These are phyloP conservation scores for Trichophyton equinum DNA, from an alignment of 2,329 filamentous ascomycete genomes.

Conservation along the genomic window DNA sequence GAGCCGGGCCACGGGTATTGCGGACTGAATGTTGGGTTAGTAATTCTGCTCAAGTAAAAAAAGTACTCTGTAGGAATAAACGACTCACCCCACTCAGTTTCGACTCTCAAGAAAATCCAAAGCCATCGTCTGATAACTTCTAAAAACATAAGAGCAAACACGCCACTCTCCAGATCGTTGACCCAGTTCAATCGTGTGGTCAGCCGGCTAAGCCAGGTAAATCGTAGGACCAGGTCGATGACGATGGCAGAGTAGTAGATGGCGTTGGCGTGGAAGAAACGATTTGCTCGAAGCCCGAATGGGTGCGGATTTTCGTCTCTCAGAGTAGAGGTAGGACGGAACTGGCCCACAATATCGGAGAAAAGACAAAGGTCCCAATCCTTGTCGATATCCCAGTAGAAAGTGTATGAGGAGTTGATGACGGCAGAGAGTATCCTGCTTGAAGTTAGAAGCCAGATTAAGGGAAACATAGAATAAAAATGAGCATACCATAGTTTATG, in stretches of 20 bases:
- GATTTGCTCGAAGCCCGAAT: constrained; percentile 62
- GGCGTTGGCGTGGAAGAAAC: constrained; percentile 57
- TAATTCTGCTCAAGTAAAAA: neutral
- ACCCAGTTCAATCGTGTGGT: constrained; percentile 71
- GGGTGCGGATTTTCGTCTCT: constrained; percentile 37
- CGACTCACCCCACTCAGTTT: constrained; percentile 75
- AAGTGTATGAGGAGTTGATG: constrained; percentile 83
- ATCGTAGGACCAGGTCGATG: constrained; percentile 69
- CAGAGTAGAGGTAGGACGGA: constrained; percentile 14
- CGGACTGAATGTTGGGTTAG: constrained; percentile 28
- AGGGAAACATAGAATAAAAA: neutral
- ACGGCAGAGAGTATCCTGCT: constrained; percentile 59
- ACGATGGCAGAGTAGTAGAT: constrained; percentile 74
- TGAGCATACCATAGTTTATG: constrained; percentile 42
- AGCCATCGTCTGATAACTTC: constrained; percentile 86
- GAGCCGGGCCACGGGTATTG: constrained; percentile 43
- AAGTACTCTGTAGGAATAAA: neutral
- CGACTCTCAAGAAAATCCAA: constrained; percentile 92
- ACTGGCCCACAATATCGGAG: constrained; percentile 44
- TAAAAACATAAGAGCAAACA: constrained; percentile 75
- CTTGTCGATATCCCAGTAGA: constrained; percentile 94
- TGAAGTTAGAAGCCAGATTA: neutral
- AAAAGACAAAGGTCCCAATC: constrained; percentile 94
- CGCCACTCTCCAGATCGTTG: constrained; percentile 73
- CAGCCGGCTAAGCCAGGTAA: constrained; percentile 84